Evolutionary conservation across 345 rosid genomes (phyloP), one percentile per base, ranked within the genome.

Genomic region (Jatropha curcas): DNA sequence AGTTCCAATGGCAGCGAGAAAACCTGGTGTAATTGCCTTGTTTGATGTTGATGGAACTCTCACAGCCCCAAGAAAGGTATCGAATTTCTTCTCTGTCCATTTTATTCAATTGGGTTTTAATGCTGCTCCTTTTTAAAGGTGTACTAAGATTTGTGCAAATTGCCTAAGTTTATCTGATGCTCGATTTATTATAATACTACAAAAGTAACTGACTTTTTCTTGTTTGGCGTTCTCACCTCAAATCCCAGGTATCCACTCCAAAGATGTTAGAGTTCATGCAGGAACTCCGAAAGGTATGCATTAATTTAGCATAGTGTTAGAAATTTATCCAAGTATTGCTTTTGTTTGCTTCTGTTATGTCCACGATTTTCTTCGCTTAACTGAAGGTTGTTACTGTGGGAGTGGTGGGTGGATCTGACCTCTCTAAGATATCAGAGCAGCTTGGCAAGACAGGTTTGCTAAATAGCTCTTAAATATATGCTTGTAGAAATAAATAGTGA

Each of bases 11-110:
- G 83, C 87, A 1, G 53, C 63, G 43, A 81, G 77, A 56, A 91
- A 85, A 56, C 85, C 96, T 52, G 96, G 99, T 73, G 76, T 91
- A 66, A 90, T 95, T 66, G 98, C 98, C 72, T 76, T 95, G 70
- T 95, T 95, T 71, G 99, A 95, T 82, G 98, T 95, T 56, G 99
- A 95, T 78, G 99, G 98, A 30, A 95, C 99, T 77, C 96, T 95
- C 60, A 91, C 99, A 9, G 98, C 99, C 76, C 96, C 98, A 28
- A 88, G 99, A 84, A 91, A 92, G 91, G 93, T 85, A 62, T 60
- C 25, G 0, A 69, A 31, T 62, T 35, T 55, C 19, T 25, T 60
- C 39, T 31, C 31, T 46, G 25, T 39, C 39, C 27, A 57, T 39
- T 37, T 39, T n/a, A 25, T 52, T 3, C 50, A 27, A 2, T 43